phyloP scores from a whole-genome alignment of 768 basidiomycete species.

The Lepiota subincarnata region DNA sequence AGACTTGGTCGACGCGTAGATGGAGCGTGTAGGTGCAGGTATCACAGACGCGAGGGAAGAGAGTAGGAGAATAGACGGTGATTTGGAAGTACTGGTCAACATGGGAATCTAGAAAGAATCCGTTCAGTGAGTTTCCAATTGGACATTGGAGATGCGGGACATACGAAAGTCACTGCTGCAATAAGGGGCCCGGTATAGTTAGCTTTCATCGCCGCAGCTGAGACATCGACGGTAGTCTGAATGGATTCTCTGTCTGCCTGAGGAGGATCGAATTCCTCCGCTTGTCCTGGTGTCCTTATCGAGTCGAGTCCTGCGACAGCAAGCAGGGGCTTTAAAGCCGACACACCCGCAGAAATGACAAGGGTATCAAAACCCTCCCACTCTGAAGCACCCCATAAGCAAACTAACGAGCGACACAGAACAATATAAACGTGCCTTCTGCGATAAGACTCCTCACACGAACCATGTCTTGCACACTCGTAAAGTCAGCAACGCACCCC shows the following conservation, averaged over 20 bases:
- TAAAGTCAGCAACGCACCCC: slow-evolving; percentile 58
- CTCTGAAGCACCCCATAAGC: slow-evolving; percentile 35
- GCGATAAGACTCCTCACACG: slow-evolving; percentile 48
- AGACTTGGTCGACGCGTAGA: slow-evolving; percentile 83
- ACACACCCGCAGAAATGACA: slow-evolving; percentile 79
- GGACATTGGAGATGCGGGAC: slow-evolving; percentile 18
- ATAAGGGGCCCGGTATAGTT: slow-evolving; percentile 73
- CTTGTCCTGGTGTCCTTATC: slow-evolving; percentile 8
- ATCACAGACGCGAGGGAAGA: slow-evolving; percentile 77
- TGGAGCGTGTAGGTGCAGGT: slow-evolving; percentile 78
- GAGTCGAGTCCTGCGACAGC: slow-evolving; percentile 57
- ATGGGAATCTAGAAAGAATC: slow-evolving; percentile 61
- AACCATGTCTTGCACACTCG: slow-evolving; percentile 63
- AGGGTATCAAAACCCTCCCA: slow-evolving; percentile 85
- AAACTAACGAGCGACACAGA: neutral
- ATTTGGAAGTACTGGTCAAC: slow-evolving; percentile 54
- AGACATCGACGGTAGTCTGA: slow-evolving; percentile 51
- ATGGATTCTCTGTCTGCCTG: slow-evolving; percentile 54
- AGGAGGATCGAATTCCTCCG: slow-evolving; percentile 23
- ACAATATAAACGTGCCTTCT: slow-evolving; percentile 39
- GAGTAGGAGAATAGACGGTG: slow-evolving; percentile 74
- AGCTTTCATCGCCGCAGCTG: slow-evolving; percentile 49
- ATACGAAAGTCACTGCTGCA: slow-evolving; percentile 67
- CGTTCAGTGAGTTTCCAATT: neutral
- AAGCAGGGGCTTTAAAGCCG: slow-evolving; percentile 73